Conservation (phyloP, 2,329 filamentous ascomycete genomes). For the Talaromyces sp. region DNA sequence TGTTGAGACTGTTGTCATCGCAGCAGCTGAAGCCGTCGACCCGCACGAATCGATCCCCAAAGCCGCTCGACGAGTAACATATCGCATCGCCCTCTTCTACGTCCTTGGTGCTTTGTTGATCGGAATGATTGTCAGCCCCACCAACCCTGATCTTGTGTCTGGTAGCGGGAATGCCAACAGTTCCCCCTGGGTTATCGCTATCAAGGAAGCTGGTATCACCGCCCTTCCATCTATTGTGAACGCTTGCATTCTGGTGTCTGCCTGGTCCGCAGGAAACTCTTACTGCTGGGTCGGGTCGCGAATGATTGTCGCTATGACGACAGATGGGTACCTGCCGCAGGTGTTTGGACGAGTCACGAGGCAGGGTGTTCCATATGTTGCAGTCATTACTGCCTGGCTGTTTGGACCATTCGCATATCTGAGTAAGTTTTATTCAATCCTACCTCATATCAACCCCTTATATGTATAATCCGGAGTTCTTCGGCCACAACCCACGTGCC, state of each 20-base stretch:
- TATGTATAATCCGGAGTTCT: too few relatives aligned
- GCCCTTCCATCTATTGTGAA: slow-evolving; percentile 36
- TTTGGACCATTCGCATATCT: slow-evolving; percentile 45
- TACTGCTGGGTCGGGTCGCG: slow-evolving; percentile 16
- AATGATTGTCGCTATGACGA: slow-evolving; percentile 42
- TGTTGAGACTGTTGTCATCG: slow-evolving; percentile 40
- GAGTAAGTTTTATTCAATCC: slow-evolving; percentile 20
- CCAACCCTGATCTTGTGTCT: slow-evolving; percentile 23
- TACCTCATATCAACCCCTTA: too few relatives aligned
- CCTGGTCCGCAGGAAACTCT: slow-evolving; percentile 43
- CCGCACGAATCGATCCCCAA: slow-evolving; percentile 41
- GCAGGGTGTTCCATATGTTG: slow-evolving; percentile 56
- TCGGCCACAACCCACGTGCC: too few relatives aligned
- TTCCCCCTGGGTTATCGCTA: slow-evolving; percentile 38
- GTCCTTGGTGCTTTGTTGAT: slow-evolving; percentile 22
- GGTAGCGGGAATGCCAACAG: slow-evolving; percentile 31
- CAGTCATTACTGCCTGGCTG: slow-evolving; percentile 54
- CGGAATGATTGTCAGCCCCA: slow-evolving; percentile 24
- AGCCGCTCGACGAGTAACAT: slow-evolving; percentile 40
- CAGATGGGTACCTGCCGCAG: slow-evolving; percentile 57
- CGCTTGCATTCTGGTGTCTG: slow-evolving; percentile 36
- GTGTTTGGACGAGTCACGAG: slow-evolving; percentile 54
- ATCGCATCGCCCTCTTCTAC: slow-evolving; percentile 41
- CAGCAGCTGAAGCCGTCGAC: slow-evolving; percentile 41
- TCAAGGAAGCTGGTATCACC: slow-evolving; percentile 32